These are phyloP conservation scores for Beauveria bassiana DNA, from an alignment of 2,329 filamentous ascomycete species.

Conservation along the genomic window DNA sequence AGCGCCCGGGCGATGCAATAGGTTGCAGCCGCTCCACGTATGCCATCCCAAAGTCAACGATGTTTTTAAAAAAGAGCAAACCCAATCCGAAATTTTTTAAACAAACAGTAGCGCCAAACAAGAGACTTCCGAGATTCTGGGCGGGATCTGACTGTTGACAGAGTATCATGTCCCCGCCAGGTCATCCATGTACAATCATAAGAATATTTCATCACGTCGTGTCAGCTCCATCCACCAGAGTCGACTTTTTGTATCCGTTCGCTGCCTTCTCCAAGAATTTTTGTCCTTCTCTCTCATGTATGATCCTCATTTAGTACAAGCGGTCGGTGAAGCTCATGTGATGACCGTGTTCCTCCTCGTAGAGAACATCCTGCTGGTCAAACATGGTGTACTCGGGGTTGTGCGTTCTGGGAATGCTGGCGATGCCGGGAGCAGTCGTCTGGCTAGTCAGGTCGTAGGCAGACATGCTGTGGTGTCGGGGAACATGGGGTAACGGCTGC, in stretches of 20 bases:
- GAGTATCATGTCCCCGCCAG: slow-evolving; percentile 2
- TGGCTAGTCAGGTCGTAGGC: slow-evolving; percentile 26
- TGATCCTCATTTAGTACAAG: slow-evolving; percentile 29
- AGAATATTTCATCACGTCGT: slow-evolving; percentile 11
- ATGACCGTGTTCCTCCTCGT: slow-evolving; percentile 36
- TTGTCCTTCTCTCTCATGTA: slow-evolving; percentile 4
- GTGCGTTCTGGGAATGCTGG: slow-evolving; percentile 23
- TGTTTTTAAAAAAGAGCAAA: neutral
- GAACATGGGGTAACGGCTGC: slow-evolving; percentile 23
- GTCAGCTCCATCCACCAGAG: neutral
- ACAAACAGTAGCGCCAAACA: slow-evolving; percentile 7
- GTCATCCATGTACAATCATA: slow-evolving; percentile 8
- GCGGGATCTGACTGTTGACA: slow-evolving; percentile 9
- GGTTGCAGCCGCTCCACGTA: neutral
- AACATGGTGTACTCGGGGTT: slow-evolving; percentile 36
- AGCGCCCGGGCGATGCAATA: neutral
- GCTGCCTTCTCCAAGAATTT: neutral
- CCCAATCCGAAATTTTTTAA: neutral
- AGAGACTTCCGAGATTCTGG: slow-evolving; percentile 4
- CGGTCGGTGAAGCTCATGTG: slow-evolving; percentile 36
- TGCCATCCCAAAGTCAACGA: neutral
- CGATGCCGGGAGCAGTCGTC: slow-evolving; percentile 19
- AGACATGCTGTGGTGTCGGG: slow-evolving; percentile 22
- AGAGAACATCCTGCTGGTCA: slow-evolving; percentile 37
- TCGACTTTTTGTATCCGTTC: neutral